Percentiles rank a stretch among this genome's conserved stretches.
Evolutionary conservation across 2,329 filamentous ascomycete species (phyloP).

Genomic region (Pseudopyrenochaeta lycopersici): DNA sequence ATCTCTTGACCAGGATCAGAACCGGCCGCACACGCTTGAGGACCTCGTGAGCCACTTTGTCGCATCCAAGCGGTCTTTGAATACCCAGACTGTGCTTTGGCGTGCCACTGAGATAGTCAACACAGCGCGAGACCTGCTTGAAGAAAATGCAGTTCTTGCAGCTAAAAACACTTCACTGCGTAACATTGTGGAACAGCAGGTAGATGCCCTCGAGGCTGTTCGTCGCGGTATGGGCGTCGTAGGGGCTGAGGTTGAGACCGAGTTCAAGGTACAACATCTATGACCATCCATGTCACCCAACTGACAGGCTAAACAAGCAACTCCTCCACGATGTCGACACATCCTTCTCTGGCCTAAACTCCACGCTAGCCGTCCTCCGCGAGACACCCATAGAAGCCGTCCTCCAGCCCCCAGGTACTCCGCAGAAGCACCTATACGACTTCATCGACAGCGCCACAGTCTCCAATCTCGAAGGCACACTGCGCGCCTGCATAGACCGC

Average conservation of each 20-base stretch:
- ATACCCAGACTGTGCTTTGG: conserved; percentile 82
- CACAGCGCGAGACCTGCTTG: conserved; percentile 75
- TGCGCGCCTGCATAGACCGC: conserved; percentile 76
- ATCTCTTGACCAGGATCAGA: conserved; percentile 32
- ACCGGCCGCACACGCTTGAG: conserved; percentile 66
- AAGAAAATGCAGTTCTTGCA: conserved; percentile 78
- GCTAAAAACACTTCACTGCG: conserved; percentile 57
- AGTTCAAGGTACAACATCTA: conserved; percentile 50
- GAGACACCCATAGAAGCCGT: conserved; percentile 70
- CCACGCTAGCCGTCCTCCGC: conserved; percentile 72
- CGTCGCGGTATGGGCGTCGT: conserved; percentile 54
- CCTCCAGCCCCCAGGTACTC: conserved; percentile 63
- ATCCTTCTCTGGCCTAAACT: conserved; percentile 70
- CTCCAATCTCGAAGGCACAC: conserved; percentile 68
- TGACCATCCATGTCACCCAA: too few relatives aligned
- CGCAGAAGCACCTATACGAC: conserved; percentile 71
- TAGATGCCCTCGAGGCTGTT: conserved; percentile 54
- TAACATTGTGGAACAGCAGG: conserved; percentile 54
- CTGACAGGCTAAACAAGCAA: conserved; percentile 34
- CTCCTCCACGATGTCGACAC: conserved; percentile 72
- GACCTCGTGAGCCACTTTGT: conserved; percentile 85
- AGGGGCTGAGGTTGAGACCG: conserved; percentile 52
- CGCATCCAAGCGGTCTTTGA: conserved; percentile 85
- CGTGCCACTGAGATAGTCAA: conserved; percentile 88
- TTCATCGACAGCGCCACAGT: conserved; percentile 80